Evolutionary conservation across 768 basidiomycete genomes (phyloP).

Genomic region (Collybiopsis confluens): DNA sequence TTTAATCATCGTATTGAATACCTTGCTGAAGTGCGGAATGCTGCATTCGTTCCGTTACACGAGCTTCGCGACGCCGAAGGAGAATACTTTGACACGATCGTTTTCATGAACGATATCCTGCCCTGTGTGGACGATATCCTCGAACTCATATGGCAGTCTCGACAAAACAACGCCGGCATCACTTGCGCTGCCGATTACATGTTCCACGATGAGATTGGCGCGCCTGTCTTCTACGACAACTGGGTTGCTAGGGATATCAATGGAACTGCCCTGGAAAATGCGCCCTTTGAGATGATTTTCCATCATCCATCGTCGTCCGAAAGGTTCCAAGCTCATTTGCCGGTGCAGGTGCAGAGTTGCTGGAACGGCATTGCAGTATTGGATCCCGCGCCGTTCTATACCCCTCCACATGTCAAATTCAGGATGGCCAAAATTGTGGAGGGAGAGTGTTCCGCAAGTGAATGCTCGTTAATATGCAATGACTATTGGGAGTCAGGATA

Average conservation of each 20-base stretch:
- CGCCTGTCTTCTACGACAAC: slow-evolving; percentile 96
- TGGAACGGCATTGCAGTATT: slow-evolving; percentile 98
- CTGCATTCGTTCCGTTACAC: slow-evolving; percentile 92
- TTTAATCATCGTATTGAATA: slow-evolving; percentile 99
- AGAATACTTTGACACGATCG: slow-evolving; percentile 93
- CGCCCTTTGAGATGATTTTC: slow-evolving; percentile 93
- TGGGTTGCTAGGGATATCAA: slow-evolving; percentile 99
- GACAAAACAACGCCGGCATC: slow-evolving; percentile 93
- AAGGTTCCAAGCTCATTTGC: slow-evolving; percentile 88
- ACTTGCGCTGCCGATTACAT: slow-evolving; percentile 99
- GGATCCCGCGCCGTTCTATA: slow-evolving; percentile 94
- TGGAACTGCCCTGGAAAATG: slow-evolving; percentile 96
- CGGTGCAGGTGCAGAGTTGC: slow-evolving; percentile 94
- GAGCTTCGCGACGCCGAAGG: slow-evolving; percentile 88
- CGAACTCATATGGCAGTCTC: slow-evolving; percentile 94
- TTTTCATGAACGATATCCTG: slow-evolving; percentile 99
- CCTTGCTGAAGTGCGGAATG: slow-evolving; percentile 99
- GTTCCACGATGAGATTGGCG: slow-evolving; percentile 93
- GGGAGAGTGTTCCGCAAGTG: slow-evolving; percentile 90
- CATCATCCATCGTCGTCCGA: slow-evolving; percentile 72
- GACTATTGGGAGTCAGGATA: slow-evolving; percentile 98
- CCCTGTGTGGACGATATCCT: slow-evolving; percentile 97
- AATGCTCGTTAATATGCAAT: slow-evolving; percentile 96
- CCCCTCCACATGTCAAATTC: slow-evolving; percentile 86
- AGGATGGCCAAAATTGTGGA: slow-evolving; percentile 90